phyloP scores from a whole-genome alignment of 2,329 filamentous ascomycete genomes.

The Epichloe glyceriae region DNA sequence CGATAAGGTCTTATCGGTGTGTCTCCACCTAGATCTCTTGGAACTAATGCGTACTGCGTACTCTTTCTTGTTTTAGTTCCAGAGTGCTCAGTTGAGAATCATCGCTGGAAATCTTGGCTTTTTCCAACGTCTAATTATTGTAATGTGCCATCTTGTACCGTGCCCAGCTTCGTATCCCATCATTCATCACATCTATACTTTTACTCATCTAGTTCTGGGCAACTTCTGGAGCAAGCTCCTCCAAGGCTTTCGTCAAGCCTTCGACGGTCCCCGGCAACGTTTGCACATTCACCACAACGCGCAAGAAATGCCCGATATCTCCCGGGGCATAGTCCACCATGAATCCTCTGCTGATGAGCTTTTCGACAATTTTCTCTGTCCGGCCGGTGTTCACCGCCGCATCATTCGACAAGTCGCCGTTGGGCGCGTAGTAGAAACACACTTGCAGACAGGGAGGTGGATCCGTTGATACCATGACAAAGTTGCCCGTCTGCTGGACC shows the following conservation, averaged over 20 bases:
- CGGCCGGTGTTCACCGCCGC: slow-evolving; percentile 33
- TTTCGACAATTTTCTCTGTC: slow-evolving; percentile 35
- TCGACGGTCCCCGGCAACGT: slow-evolving; percentile 38
- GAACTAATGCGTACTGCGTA: no score
- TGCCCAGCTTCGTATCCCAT: background rate
- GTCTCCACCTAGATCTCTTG: no score
- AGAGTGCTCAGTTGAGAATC: no score
- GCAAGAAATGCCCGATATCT: slow-evolving; percentile 40
- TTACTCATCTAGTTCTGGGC: background rate
- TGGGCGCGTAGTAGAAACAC: slow-evolving; percentile 74
- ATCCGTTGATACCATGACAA: slow-evolving; percentile 60
- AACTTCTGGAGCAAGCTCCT: slow-evolving; percentile 27
- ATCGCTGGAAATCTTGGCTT: no score
- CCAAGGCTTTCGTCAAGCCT: slow-evolving; percentile 40
- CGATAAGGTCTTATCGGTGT: background rate
- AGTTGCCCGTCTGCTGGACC: slow-evolving; percentile 42
- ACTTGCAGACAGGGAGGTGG: slow-evolving; percentile 85
- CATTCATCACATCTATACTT: background rate
- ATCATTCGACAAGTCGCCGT: slow-evolving; percentile 31
- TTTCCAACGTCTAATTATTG: background rate
- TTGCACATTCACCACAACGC: slow-evolving; percentile 47
- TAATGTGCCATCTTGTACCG: no score
- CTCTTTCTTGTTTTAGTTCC: no score
- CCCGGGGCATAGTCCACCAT: slow-evolving; percentile 52
- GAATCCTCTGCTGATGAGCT: slow-evolving; percentile 38